phyloP scores from a whole-genome alignment of 352 stramenopile species.

The Albugo laibachii region DNA sequence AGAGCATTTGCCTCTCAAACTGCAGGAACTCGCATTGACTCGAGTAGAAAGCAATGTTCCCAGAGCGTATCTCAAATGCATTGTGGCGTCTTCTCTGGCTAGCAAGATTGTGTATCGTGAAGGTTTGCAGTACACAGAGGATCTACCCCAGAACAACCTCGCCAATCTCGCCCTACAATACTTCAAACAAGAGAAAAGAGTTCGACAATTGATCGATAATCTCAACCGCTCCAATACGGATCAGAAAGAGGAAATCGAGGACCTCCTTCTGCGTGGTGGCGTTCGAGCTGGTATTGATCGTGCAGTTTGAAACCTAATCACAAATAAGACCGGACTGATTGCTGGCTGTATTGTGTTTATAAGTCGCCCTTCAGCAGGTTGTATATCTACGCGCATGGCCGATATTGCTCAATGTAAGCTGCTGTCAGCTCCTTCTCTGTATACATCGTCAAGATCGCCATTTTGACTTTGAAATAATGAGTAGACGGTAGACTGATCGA shows the following conservation, averaged over 20 bases:
- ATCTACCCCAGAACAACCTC: conserved; percentile 81
- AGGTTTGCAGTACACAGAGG: conserved; percentile 89
- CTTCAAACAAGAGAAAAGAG: conserved; percentile 89
- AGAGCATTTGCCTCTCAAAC: conserved; percentile 86
- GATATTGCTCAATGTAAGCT: too few relatives aligned
- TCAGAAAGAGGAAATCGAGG: conserved; percentile 46
- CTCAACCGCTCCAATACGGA: conserved; percentile 25
- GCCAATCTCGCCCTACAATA: conserved; percentile 85
- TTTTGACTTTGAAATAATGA: too few relatives aligned
- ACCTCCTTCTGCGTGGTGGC: conserved; percentile 48
- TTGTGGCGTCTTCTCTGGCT: conserved; percentile 88
- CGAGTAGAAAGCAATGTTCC: conserved; percentile 85
- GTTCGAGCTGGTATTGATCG: conserved; percentile 50
- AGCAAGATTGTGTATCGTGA: conserved; percentile 98
- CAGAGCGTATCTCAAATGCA: conserved; percentile 91
- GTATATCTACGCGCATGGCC: too few relatives aligned
- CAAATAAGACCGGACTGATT: neutral
- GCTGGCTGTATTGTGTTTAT: too few relatives aligned
- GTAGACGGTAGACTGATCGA: conserved; percentile 26
- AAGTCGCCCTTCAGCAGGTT: too few relatives aligned
- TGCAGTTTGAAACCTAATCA: conserved; percentile 4
- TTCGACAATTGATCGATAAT: conserved; percentile 67
- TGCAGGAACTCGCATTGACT: conserved; percentile 87
- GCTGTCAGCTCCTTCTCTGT: too few relatives aligned
- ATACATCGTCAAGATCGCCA: too few relatives aligned